phyloP scores from a whole-genome alignment of 2,329 filamentous ascomycete species.

The Neophaeococcomyces aloes region DNA sequence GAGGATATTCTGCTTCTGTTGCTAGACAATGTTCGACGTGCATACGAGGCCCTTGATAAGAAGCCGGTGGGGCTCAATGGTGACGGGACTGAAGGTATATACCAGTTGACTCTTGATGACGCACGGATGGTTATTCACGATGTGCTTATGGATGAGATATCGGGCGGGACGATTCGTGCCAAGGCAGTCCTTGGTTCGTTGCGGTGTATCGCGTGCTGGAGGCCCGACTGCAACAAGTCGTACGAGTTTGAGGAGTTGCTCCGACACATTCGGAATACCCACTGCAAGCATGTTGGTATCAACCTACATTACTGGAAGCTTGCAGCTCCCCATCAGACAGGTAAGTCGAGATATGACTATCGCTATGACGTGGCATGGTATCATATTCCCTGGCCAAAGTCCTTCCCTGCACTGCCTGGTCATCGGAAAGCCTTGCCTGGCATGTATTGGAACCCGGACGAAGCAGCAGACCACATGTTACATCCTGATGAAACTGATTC shows the following conservation, averaged over 20 bases:
- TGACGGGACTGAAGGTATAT: constrained; percentile 17
- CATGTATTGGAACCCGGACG: constrained; percentile 23
- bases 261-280: constrained; percentile 4
- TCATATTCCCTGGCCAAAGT: constrained; percentile 24
- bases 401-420: constrained; percentile 24
- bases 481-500: constrained; percentile 1
- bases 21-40: constrained; percentile 21
- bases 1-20: constrained; percentile 24
- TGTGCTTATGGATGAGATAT: constrained; percentile 18
- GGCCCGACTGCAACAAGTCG: constrained; percentile 18
- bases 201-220: constrained; percentile 24
- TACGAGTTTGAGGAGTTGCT: constrained; percentile 11
- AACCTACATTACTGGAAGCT: constrained; percentile 22
- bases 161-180: constrained; percentile 10
- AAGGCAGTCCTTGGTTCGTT: constrained; percentile 19
- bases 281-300: constrained; percentile 18
- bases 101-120: constrained; percentile 26
- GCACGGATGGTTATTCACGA: constrained; percentile 24
- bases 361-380: constrained; percentile 19
- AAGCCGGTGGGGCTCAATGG: constrained; percentile 15
- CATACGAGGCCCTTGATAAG: constrained; percentile 13
- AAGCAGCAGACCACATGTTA: constrained; percentile 12
- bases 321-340: constrained; percentile 9
- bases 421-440: constrained; percentile 21
- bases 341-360: background rate